Evolutionary conservation across 768 basidiomycete species (phyloP).

Genomic region (Auricularia cornea): DNA sequence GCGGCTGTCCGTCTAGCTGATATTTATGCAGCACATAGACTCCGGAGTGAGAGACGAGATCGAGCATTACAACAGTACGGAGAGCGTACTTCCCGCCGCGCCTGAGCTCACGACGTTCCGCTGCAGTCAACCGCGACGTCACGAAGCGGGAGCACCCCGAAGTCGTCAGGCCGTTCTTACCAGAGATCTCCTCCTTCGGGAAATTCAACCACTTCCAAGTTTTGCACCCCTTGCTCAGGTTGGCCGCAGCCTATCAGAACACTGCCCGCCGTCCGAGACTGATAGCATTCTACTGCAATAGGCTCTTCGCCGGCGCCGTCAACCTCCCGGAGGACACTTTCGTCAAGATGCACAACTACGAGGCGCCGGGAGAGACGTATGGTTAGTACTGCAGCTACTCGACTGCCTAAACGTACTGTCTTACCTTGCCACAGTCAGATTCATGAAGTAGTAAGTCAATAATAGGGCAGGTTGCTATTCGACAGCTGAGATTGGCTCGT

Average conservation of each 20-base stretch:
- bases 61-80: slow-evolving; percentile 23
- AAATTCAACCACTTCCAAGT: background rate
- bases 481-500: background rate
- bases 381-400: background rate
- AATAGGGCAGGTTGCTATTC: too few relatives aligned
- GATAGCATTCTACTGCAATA: background rate
- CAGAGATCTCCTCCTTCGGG: background rate
- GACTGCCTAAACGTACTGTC: background rate
- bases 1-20: too few relatives aligned
- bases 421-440: slow-evolving; percentile 24
- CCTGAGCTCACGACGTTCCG: background rate
- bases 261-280: background rate
- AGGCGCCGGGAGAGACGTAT: background rate
- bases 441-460: slow-evolving; percentile 40
- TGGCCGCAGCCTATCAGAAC: background rate
- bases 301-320: background rate
- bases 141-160: background rate
- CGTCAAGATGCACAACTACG: background rate
- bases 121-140: background rate
- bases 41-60: slow-evolving; percentile 27
- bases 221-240: background rate
- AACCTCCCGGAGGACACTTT: background rate
- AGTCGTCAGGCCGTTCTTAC: background rate
- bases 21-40: slow-evolving; percentile 25
- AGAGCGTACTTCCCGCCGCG: background rate